Evolutionary conservation across 2,329 filamentous ascomycete genomes (phyloP).

Genomic region (Alternaria sp.): DNA sequence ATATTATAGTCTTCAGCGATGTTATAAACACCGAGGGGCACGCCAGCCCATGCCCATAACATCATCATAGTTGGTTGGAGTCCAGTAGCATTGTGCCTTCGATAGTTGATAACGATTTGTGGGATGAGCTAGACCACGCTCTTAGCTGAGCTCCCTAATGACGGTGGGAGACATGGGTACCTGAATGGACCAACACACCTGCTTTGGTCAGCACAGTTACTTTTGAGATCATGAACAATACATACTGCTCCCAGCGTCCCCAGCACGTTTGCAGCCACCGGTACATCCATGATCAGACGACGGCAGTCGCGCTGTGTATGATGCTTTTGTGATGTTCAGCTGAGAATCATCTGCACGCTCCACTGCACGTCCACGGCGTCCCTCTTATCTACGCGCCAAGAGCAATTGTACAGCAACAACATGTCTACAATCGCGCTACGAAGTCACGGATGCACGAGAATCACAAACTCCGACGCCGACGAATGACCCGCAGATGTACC

Average conservation of each 20-base stretch:
- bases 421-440: background rate
- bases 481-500: background rate
- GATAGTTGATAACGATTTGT: conserved; percentile 72
- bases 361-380: background rate
- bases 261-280: conserved; percentile 63
- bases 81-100: conserved; percentile 68
- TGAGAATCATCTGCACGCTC: background rate
- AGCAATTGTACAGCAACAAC: background rate
- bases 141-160: background rate
- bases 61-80: conserved; percentile 76
- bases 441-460: background rate
- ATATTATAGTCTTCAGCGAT: conserved; percentile 61
- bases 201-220: conserved; percentile 11
- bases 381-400: background rate
- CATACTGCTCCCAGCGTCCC: conserved; percentile 65
- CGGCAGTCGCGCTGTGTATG: background rate
- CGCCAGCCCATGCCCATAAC: conserved; percentile 71
- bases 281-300: conserved; percentile 57
- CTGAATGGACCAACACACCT: conserved; percentile 70
- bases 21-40: conserved; percentile 69
- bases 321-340: background rate
- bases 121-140: conserved; percentile 62
- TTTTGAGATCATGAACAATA: background rate
- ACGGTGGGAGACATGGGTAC: conserved; percentile 40
- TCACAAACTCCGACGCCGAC: background rate